Evolutionary conservation across 2,329 filamentous ascomycete genomes (phyloP).

Genomic region (Neocatenulostroma microsporum): DNA sequence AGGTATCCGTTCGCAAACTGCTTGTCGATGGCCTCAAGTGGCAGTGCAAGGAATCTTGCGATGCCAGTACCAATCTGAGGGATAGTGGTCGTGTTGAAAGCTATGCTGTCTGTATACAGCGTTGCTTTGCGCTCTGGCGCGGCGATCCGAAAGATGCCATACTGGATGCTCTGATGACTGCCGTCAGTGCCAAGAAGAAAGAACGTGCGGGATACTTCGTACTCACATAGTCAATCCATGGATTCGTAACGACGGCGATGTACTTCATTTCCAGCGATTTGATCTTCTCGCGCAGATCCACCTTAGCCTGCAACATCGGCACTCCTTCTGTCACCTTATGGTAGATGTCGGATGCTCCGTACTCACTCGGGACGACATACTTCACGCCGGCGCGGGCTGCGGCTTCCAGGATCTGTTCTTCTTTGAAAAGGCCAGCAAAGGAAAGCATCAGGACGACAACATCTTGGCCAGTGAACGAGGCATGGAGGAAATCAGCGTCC

Average conservation of each 20-base stretch:
- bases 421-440: conserved; percentile 14
- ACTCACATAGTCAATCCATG: conserved; percentile 23
- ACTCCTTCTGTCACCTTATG: background rate
- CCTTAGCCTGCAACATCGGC: background rate
- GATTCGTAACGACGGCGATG: conserved; percentile 20
- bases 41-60: conserved; percentile 26
- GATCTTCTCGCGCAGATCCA: conserved; percentile 13
- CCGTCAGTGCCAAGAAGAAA: background rate
- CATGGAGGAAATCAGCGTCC: conserved; percentile 11
- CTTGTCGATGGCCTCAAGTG: conserved; percentile 4
- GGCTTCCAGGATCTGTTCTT: conserved; percentile 18
- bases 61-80: conserved; percentile 26
- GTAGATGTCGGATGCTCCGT: conserved; percentile 11
- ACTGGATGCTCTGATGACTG: background rate
- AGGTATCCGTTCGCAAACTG: background rate
- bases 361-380: conserved; percentile 19
- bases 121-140: conserved; percentile 15
- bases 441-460: conserved; percentile 24
- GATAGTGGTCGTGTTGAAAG: conserved; percentile 28
- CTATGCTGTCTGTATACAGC: conserved; percentile 27
- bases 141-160: conserved; percentile 32
- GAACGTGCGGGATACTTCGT: background rate
- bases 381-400: conserved; percentile 21
- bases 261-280: conserved; percentile 33
- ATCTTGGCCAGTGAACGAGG: conserved; percentile 22